phyloP scores from a whole-genome alignment of 2,329 filamentous ascomycete species.

The Colletotrichum sublineola region DNA sequence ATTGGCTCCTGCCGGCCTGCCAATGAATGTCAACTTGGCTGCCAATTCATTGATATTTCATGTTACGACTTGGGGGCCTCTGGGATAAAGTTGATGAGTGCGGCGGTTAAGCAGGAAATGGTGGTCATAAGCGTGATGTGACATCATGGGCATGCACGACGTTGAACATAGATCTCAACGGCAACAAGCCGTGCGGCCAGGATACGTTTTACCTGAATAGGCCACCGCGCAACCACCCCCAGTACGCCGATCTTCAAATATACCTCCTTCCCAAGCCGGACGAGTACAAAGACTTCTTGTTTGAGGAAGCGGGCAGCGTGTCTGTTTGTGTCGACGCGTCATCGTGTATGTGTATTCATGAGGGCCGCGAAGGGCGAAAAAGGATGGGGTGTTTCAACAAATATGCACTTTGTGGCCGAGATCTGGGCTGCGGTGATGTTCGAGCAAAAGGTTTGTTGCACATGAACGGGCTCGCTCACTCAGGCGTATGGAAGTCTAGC shows the following conservation, averaged over 20 bases:
- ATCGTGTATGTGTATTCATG: neutral
- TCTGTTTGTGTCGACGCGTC: neutral
- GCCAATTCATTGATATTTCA: neutral
- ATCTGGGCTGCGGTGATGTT: neutral
- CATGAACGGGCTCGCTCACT: neutral
- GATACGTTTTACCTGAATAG: neutral
- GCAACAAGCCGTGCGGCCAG: neutral
- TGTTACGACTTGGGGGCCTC: neutral
- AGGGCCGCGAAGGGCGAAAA: neutral
- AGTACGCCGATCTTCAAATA: neutral
- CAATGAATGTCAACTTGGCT: neutral
- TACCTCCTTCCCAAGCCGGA: neutral
- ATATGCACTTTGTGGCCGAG: neutral
- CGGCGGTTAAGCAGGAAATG: too few species aligned
- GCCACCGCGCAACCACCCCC: neutral
- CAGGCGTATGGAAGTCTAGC: constrained; percentile 3
- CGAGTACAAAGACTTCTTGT: neutral
- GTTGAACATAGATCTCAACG: neutral
- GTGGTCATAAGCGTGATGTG: neutral
- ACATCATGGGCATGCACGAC: neutral
- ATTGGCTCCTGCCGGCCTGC: neutral
- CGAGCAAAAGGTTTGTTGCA: neutral
- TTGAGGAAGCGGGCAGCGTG: neutral
- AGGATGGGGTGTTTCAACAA: neutral
- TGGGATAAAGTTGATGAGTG: neutral